These are phyloP conservation scores for Ophiostoma piceae DNA, from an alignment of 2,329 filamentous ascomycete species.

Conservation along the genomic window DNA sequence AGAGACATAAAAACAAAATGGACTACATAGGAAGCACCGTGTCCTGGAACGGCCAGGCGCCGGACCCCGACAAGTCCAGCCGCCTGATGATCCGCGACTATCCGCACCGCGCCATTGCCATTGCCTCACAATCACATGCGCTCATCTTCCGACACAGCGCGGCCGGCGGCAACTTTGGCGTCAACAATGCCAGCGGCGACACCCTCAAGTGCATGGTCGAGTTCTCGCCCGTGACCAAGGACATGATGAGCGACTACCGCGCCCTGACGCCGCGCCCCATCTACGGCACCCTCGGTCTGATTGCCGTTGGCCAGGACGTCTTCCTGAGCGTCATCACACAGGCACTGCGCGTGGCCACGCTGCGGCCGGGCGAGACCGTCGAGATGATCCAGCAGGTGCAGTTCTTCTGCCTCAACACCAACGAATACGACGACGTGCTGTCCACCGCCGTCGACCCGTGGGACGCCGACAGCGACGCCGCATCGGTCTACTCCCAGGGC, in stretches of 20 bases:
- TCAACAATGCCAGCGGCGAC: slow-evolving; percentile 38
- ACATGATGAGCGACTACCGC: slow-evolving; percentile 71
- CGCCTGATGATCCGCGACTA: slow-evolving; percentile 80
- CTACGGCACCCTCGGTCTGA: slow-evolving; percentile 81
- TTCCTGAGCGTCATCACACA: slow-evolving; percentile 87
- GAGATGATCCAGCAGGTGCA: slow-evolving; percentile 82
- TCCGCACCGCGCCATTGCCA: slow-evolving; percentile 79
- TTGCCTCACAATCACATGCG: slow-evolving; percentile 72
- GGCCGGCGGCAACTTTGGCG: slow-evolving; percentile 53
- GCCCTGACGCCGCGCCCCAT: slow-evolving; percentile 67
- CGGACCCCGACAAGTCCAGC: slow-evolving; percentile 57
- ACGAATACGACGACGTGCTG: slow-evolving; percentile 75
- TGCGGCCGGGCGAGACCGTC: slow-evolving; percentile 82
- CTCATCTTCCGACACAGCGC: slow-evolving; percentile 78
- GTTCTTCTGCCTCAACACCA: slow-evolving; percentile 86
- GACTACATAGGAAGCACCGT: slow-evolving; percentile 41
- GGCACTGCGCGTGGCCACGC: slow-evolving; percentile 69
- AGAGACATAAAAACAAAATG: slow-evolving; percentile 35
- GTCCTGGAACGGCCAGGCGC: slow-evolving; percentile 44
- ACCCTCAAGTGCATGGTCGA: slow-evolving; percentile 73
- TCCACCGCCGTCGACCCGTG: slow-evolving; percentile 44
- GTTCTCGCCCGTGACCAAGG: slow-evolving; percentile 60
- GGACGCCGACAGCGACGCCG: slow-evolving; percentile 47
- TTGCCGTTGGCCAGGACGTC: slow-evolving; percentile 76
- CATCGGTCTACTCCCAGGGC: slow-evolving; percentile 46